Evolutionary conservation across 495 filamentous ascomycete genomes (phyloP).

Genomic region (Podospora comata): DNA sequence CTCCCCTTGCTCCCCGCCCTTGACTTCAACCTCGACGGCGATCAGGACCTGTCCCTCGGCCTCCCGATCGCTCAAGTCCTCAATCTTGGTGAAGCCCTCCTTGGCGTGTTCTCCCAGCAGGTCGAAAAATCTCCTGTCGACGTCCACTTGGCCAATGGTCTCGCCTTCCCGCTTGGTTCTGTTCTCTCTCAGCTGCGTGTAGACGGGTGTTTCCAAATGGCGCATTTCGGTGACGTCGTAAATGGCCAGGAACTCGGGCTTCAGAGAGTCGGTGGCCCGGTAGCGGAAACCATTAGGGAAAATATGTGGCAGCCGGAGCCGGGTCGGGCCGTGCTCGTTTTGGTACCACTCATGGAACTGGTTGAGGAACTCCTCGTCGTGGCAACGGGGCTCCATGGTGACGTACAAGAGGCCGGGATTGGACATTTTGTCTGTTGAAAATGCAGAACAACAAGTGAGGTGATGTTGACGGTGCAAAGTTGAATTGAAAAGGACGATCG

Average conservation of each 20-base stretch:
- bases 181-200: conserved; percentile 64
- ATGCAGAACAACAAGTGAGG: background rate
- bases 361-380: conserved; percentile 50
- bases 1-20: conserved; percentile 50
- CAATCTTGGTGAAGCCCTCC: conserved; percentile 54
- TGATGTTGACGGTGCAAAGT: background rate
- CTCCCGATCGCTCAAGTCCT: conserved; percentile 56
- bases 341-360: conserved; percentile 92
- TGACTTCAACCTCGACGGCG: conserved; percentile 56
- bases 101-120: conserved; percentile 53
- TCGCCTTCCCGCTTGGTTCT: conserved; percentile 70
- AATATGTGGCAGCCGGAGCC: conserved; percentile 66
- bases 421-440: background rate
- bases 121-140: conserved; percentile 67
- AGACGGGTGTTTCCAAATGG: conserved; percentile 61
- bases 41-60: conserved; percentile 60
- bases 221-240: conserved; percentile 78
- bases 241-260: conserved; percentile 69
- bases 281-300: conserved; percentile 75
- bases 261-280: conserved; percentile 57
- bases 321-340: conserved; percentile 78
- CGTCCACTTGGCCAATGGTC: conserved; percentile 70
- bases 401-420: conserved; percentile 64
- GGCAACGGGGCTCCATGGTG: conserved; percentile 66
- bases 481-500: background rate